A percentile compares a stretch with the other conserved stretches of the same genome.
Conservation (phyloP, 2,329 filamentous ascomycete genomes). For the Botrytis hyacinthi region DNA sequence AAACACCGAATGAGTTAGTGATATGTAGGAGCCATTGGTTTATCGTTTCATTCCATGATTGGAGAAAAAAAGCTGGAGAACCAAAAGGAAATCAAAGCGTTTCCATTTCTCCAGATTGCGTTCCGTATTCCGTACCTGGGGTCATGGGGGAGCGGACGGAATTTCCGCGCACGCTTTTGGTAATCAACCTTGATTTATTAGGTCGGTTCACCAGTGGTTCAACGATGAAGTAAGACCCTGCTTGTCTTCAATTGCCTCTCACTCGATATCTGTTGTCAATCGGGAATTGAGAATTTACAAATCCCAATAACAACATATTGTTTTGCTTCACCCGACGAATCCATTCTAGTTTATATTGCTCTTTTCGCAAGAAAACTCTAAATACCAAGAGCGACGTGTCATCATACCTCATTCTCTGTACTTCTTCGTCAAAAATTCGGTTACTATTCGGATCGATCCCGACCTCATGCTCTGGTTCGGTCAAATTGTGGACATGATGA, state of each 20-base stretch:
- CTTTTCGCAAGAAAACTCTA: neutral
- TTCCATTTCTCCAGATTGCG: constrained; percentile 1
- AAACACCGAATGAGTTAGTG: neutral
- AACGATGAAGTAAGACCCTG: neutral
- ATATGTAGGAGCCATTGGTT: neutral
- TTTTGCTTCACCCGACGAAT: neutral
- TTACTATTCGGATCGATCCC: neutral
- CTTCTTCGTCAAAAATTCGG: neutral
- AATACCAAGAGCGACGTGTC: neutral
- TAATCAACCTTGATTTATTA: neutral
- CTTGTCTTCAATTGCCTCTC: neutral
- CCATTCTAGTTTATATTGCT: neutral
- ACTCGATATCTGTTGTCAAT: neutral
- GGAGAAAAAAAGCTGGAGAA: neutral
- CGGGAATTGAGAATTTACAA: neutral
- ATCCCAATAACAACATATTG: neutral
- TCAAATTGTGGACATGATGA: constrained; percentile 10
- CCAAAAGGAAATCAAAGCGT: neutral
- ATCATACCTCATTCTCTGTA: neutral
- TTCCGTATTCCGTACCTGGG: neutral
- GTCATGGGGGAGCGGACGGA: constrained; percentile 1
- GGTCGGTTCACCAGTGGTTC: too few relatives aligned
- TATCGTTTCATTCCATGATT: neutral
- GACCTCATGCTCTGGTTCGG: neutral
- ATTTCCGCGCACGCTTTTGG: neutral